Evolutionary conservation across 331 rosid genomes (phyloP).

Genomic region (Malus hybrid): DNA sequence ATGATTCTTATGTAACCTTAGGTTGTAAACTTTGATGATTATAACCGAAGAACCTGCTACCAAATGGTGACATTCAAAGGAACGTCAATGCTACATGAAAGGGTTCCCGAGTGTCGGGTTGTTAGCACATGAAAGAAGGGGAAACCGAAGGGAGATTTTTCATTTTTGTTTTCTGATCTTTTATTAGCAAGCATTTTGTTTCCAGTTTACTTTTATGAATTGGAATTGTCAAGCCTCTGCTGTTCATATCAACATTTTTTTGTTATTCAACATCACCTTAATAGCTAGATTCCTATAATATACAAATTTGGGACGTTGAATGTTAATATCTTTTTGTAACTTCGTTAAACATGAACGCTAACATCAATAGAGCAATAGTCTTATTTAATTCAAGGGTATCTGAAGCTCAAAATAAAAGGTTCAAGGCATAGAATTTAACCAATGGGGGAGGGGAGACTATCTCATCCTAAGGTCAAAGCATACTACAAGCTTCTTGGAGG

Average conservation of each 20-base stretch:
- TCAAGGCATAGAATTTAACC: too few relatives aligned
- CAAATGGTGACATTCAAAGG: constrained; percentile 84
- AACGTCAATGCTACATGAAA: constrained; percentile 81
- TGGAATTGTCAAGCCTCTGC: constrained; percentile 21
- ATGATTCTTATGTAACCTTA: too few relatives aligned
- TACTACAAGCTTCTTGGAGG: too few relatives aligned
- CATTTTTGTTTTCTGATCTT: not conserved
- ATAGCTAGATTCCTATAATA: not conserved
- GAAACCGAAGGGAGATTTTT: not conserved
- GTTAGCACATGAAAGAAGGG: constrained; percentile 11
- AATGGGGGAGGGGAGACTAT: too few relatives aligned
- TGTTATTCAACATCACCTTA: not conserved
- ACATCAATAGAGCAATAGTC: too few relatives aligned
- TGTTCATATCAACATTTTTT: constrained; percentile 13
- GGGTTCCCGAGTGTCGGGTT: constrained; percentile 57
- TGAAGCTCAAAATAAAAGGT: too few relatives aligned
- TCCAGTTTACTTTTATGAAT: constrained; percentile 14
- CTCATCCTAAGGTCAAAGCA: too few relatives aligned
- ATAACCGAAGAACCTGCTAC: constrained; percentile 47
- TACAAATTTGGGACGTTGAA: too few relatives aligned
- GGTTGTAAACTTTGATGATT: too few relatives aligned
- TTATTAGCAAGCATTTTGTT: constrained; percentile 19
- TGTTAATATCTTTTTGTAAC: too few relatives aligned
- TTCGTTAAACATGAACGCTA: too few relatives aligned
- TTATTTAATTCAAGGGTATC: too few relatives aligned